Conservation (phyloP, 192 early-diverging fungal species). For the Backusella tarrabulga region DNA sequence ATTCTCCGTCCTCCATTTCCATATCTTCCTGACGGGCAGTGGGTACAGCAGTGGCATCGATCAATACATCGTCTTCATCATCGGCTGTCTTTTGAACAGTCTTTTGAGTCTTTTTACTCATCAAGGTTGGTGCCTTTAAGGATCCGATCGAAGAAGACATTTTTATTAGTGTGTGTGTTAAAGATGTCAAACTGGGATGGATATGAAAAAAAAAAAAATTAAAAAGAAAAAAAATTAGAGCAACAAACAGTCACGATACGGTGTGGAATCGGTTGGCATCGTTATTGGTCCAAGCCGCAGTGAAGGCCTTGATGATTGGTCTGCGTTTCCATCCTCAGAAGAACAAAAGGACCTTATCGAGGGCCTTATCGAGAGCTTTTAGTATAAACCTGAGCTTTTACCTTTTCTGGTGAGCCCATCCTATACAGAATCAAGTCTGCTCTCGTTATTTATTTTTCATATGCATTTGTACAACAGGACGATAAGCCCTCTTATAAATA, state of each 20-base stretch:
- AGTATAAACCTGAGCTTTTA: too few species aligned
- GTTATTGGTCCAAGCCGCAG: background rate
- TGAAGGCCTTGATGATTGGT: too few species aligned
- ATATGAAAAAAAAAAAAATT: background rate
- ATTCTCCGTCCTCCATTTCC: slow-evolving; percentile 38
- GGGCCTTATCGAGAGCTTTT: too few species aligned
- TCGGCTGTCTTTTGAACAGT: slow-evolving; percentile 31
- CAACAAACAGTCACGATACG: background rate
- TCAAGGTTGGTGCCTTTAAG: slow-evolving; percentile 33
- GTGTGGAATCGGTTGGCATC: background rate
- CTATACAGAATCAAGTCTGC: background rate
- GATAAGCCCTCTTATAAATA: background rate
- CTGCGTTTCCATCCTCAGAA: background rate
- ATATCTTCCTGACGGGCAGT: slow-evolving; percentile 33
- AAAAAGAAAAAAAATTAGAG: background rate
- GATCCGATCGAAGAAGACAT: slow-evolving; percentile 33
- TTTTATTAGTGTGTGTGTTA: background rate
- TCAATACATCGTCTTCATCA: slow-evolving; percentile 65
- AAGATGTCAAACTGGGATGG: background rate
- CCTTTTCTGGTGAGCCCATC: background rate
- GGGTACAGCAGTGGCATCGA: slow-evolving; percentile 58
- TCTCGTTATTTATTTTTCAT: too few species aligned
- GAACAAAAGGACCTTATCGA: too few species aligned
- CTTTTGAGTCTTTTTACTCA: slow-evolving; percentile 33
- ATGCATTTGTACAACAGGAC: too few species aligned